Evolutionary conservation across 805 yeast genomes (phyloP).

Genomic region (Cyberlindnera mycetangii): DNA sequence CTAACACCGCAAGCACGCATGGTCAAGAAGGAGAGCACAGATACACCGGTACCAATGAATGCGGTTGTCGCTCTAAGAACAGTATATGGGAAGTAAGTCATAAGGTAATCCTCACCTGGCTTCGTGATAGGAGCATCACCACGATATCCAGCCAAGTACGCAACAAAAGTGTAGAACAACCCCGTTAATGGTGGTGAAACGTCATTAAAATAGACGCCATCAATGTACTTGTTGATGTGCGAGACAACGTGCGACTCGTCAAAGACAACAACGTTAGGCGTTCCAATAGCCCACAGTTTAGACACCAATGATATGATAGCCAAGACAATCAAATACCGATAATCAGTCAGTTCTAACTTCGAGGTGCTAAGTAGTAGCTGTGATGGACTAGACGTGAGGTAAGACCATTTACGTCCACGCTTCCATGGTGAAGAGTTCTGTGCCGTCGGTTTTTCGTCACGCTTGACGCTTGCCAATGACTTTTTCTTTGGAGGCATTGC

Average conservation of each 20-base stretch:
- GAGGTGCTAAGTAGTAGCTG: conserved; percentile 17
- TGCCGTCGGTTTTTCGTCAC: neutral
- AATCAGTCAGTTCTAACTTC: conserved; percentile 9
- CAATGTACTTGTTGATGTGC: conserved; percentile 42
- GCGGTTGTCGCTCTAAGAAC: conserved; percentile 58
- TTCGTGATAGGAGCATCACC: conserved; percentile 29
- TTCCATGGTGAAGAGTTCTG: conserved; percentile 30
- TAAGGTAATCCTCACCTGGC: conserved; percentile 17
- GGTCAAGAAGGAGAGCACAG: conserved; percentile 51
- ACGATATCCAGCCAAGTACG: conserved; percentile 50
- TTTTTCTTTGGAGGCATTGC: conserved; percentile 15
- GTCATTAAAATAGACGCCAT: conserved; percentile 63
- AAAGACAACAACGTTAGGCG: conserved; percentile 37
- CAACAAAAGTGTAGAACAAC: conserved; percentile 53
- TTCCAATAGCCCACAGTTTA: conserved; percentile 20
- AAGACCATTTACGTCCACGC: conserved; percentile 33
- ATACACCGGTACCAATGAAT: conserved; percentile 48
- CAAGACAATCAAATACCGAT: conserved; percentile 15
- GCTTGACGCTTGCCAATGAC: too few species aligned
- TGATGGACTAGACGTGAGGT: conserved; percentile 27
- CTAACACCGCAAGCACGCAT: conserved; percentile 56
- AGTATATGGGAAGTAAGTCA: conserved; percentile 42
- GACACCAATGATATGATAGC: conserved; percentile 21
- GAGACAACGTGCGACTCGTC: conserved; percentile 46
- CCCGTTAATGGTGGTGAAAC: conserved; percentile 73